phyloP scores from a whole-genome alignment of 2,329 filamentous ascomycete species.

The Cladophialophora psammophila region DNA sequence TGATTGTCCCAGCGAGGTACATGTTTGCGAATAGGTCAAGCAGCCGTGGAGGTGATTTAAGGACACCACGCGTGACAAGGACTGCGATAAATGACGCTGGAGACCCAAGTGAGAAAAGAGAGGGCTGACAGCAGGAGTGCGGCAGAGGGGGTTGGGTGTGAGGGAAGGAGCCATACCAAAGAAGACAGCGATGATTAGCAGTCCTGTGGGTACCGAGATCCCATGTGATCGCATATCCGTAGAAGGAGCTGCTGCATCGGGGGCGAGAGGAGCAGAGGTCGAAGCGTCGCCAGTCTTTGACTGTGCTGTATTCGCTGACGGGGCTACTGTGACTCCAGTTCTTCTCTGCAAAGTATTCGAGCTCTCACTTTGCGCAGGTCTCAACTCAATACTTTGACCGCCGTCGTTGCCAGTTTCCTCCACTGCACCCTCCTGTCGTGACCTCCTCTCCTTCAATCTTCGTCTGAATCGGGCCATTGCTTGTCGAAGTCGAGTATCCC shows the following conservation, averaged over 20 bases:
- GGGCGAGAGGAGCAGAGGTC: neutral
- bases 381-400: conserved; percentile 5
- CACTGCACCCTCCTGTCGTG: conserved; percentile 2
- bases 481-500: conserved; percentile 64
- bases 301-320: neutral
- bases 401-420: conserved; percentile 12
- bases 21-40: conserved; percentile 74
- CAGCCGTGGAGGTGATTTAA: conserved; percentile 53
- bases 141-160: neutral
- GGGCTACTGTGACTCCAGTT: neutral
- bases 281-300: neutral
- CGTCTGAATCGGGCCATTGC: conserved; percentile 48
- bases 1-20: conserved; percentile 75
- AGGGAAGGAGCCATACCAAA: conserved; percentile 48
- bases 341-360: conserved; percentile 7
- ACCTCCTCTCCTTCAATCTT: conserved; percentile 17
- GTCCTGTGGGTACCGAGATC: conserved; percentile 49
- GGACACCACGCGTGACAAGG: conserved; percentile 47
- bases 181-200: conserved; percentile 55
- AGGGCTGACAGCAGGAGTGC: neutral
- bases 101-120: conserved; percentile 8
- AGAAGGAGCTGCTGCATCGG: conserved; percentile 5
- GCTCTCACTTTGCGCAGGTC: neutral
- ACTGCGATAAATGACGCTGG: conserved; percentile 63
- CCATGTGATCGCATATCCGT: conserved; percentile 41